Evolutionary conservation across 352 stramenopile genomes (phyloP).

Genomic region (Phytopythium sindhum): DNA sequence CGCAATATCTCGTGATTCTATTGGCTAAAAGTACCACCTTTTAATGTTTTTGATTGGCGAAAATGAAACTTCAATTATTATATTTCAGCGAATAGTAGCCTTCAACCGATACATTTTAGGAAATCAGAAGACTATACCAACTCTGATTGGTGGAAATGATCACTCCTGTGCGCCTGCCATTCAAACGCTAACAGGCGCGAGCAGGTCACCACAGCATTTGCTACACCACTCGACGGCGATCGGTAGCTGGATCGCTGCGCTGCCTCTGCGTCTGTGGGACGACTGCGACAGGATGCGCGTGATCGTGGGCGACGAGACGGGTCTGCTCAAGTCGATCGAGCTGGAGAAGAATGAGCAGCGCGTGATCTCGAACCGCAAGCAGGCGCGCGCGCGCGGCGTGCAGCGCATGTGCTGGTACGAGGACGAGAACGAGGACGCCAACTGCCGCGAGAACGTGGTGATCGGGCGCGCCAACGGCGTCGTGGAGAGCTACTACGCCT

Average conservation of each 20-base stretch:
- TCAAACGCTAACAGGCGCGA: conserved; percentile 9
- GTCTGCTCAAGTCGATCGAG: conserved; percentile 77
- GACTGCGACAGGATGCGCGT: conserved; percentile 46
- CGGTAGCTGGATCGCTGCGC: background rate
- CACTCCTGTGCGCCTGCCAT: conserved; percentile 7
- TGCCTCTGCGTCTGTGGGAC: background rate
- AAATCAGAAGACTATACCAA: conserved; percentile 1
- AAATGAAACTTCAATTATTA: conserved; percentile 16
- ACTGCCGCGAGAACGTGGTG: conserved; percentile 47
- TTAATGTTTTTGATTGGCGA: background rate
- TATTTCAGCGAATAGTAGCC: conserved; percentile 9
- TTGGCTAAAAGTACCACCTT: conserved; percentile 6
- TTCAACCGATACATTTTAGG: no score
- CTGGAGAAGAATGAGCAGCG: conserved; percentile 70
- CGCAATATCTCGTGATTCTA: background rate
- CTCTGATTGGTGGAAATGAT: conserved; percentile 12
- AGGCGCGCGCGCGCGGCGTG: conserved; percentile 45
- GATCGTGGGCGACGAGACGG: conserved; percentile 77
- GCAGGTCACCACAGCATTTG: conserved; percentile 1
- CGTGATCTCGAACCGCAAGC: conserved; percentile 42
- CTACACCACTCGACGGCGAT: conserved; percentile 1
- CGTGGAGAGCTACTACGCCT: conserved; percentile 60
- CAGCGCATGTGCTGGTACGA: conserved; percentile 61
- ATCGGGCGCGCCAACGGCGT: conserved; percentile 53
- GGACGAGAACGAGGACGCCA: conserved; percentile 34